A percentile compares a stretch with the other conserved stretches of the same genome.
These are phyloP conservation scores for Chenopodium berlandieri DNA, from an alignment of 148 eudicot genomes.

Conservation along the genomic window DNA sequence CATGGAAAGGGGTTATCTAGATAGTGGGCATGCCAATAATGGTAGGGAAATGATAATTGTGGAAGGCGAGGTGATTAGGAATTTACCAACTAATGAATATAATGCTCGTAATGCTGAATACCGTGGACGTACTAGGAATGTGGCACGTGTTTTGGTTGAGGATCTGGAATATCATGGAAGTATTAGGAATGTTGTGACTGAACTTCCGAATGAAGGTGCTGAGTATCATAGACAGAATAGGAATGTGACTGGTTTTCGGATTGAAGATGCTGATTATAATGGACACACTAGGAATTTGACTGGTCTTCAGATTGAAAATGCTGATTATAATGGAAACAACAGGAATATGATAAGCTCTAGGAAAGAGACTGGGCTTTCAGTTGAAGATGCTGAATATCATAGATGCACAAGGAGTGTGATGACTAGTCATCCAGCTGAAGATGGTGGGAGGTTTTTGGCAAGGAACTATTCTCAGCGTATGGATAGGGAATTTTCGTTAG, in stretches of 20 bases:
- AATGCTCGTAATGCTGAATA: constrained; percentile 12
- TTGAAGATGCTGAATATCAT: background rate
- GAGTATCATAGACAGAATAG: background rate
- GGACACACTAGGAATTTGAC: background rate
- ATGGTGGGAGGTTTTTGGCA: constrained; percentile 3
- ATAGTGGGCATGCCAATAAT: background rate
- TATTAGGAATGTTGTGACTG: background rate
- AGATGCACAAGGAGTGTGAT: background rate
- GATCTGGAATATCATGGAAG: background rate
- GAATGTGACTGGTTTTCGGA: background rate
- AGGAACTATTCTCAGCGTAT: constrained; percentile 13
- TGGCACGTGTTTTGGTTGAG: background rate
- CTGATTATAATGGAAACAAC: background rate
- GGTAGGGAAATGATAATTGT: background rate
- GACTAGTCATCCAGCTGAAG: background rate
- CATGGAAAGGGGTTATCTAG: too few species aligned
- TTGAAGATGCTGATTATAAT: background rate
- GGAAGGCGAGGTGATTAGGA: background rate
- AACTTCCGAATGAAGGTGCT: background rate
- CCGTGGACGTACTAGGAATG: constrained; percentile 8
- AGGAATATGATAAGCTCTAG: background rate
- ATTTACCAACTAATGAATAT: background rate
- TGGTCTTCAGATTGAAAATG: background rate
- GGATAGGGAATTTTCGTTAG: constrained; percentile 8
- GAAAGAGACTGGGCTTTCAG: background rate